Percentiles rank a stretch among this genome's conserved stretches.
These are phyloP conservation scores for Talaromyces atroroseus DNA, from an alignment of 2,329 filamentous ascomycete genomes.

Conservation along the genomic window DNA sequence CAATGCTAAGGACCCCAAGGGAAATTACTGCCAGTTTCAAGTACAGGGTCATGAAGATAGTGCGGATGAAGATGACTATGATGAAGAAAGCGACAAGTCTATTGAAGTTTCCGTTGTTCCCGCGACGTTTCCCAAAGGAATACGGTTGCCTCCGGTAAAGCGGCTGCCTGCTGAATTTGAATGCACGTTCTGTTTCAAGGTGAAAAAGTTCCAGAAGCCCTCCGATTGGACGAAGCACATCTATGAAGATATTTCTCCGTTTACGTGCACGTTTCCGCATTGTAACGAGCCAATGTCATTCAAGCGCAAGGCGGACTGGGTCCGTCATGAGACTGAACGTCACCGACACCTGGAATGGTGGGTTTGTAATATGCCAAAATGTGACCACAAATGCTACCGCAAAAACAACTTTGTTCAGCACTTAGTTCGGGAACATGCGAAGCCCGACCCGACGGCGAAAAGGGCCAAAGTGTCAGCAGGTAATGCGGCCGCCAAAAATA, in stretches of 20 bases:
- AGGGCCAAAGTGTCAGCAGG: constrained; percentile 47
- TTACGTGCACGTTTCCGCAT: constrained; percentile 81
- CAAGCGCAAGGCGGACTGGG: constrained; percentile 94
- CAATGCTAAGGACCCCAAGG: constrained; percentile 53
- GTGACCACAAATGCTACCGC: constrained; percentile 74
- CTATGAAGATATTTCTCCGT: constrained; percentile 87
- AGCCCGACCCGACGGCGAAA: constrained; percentile 73
- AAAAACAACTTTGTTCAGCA: constrained; percentile 93
- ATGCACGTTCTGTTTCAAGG: constrained; percentile 78
- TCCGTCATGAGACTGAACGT: constrained; percentile 85
- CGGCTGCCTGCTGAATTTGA: constrained; percentile 82
- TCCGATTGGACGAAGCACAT: constrained; percentile 98
- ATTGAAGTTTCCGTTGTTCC: constrained; percentile 63
- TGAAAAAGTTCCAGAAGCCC: constrained; percentile 81
- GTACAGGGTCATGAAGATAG: constrained; percentile 51
- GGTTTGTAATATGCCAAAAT: constrained; percentile 76
- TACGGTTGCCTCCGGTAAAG: constrained; percentile 72
- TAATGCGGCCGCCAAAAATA: not conserved
- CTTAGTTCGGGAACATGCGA: constrained; percentile 85
- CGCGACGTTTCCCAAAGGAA: constrained; percentile 72
- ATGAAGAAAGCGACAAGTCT: constrained; percentile 58
- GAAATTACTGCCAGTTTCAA: constrained; percentile 50
- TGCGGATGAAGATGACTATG: constrained; percentile 42
- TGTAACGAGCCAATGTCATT: constrained; percentile 86
- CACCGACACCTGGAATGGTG: constrained; percentile 89